These are phyloP conservation scores for Hippophae rhamnoides DNA, from an alignment of 306 rosid species.

Conservation along the genomic window DNA sequence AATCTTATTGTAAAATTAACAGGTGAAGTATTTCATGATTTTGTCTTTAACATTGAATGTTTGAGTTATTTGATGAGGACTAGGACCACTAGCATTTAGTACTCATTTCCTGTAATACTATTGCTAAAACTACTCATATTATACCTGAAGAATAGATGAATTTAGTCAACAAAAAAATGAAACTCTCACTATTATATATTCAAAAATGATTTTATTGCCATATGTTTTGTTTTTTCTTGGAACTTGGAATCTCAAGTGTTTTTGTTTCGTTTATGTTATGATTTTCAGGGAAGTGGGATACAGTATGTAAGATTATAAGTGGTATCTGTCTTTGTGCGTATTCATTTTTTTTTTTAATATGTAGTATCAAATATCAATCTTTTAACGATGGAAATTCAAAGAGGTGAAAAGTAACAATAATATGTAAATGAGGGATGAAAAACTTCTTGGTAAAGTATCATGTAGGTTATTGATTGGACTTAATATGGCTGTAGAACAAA, in stretches of 20 bases:
- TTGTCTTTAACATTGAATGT: conserved; percentile 35
- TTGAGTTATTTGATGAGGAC: conserved; percentile 41
- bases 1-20: no score
- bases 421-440: no score
- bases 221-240: conserved; percentile 11
- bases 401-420: no score
- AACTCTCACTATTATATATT: conserved; percentile 25
- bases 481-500: no score
- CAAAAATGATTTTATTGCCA: conserved; percentile 31
- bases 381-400: no score
- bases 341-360: no score
- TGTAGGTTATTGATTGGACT: no score
- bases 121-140: conserved; percentile 38
- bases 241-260: conserved; percentile 19
- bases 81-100: conserved; percentile 37
- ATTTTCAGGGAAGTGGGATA: neutral
- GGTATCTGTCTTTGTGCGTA: neutral
- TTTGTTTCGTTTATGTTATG: conserved; percentile 1
- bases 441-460: no score
- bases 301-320: neutral
- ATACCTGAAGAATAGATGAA: conserved; percentile 12
- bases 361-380: no score
- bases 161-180: conserved; percentile 63
- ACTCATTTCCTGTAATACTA: conserved; percentile 63
- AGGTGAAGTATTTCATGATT: conserved; percentile 26